Evolutionary conservation across 2,329 filamentous ascomycete genomes (phyloP).

Genomic region (Chaetomiaceae sp.): DNA sequence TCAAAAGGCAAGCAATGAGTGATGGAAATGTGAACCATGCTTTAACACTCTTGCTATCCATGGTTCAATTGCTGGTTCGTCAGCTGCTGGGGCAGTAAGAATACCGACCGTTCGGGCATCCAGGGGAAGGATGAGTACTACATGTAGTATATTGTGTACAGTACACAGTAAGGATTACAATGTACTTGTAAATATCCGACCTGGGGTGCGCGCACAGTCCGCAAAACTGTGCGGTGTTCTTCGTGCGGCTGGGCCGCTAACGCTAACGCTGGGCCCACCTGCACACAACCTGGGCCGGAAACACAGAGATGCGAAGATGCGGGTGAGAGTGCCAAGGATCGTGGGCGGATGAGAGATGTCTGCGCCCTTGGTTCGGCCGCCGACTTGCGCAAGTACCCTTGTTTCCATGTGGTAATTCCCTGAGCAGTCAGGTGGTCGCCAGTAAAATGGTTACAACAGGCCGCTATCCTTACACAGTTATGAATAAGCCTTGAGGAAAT

Average conservation of each 20-base stretch:
- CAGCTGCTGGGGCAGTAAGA: no score
- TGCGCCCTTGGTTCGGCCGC: not conserved
- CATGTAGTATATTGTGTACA: not conserved
- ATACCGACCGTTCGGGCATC: no score
- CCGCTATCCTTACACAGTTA: no score
- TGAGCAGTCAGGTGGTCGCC: no score
- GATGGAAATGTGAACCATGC: no score
- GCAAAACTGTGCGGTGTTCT: not conserved
- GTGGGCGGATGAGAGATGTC: not conserved
- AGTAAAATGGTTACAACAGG: no score
- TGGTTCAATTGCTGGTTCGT: no score
- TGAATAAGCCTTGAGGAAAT: no score
- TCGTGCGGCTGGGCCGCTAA: constrained; percentile 6
- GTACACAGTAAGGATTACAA: not conserved
- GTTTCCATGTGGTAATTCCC: constrained; percentile 12
- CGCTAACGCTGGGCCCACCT: not conserved
- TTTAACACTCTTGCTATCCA: no score
- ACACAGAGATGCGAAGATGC: constrained; percentile 7
- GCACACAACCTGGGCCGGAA: not conserved
- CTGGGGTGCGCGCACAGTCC: not conserved
- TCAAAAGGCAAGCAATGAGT: no score
- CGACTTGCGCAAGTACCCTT: not conserved
- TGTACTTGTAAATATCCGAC: no score
- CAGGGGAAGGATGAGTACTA: no score
- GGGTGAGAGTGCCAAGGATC: constrained; percentile 8